These are phyloP conservation scores for Termitomyces sp. DNA, from an alignment of 768 basidiomycete species.

Conservation along the genomic window DNA sequence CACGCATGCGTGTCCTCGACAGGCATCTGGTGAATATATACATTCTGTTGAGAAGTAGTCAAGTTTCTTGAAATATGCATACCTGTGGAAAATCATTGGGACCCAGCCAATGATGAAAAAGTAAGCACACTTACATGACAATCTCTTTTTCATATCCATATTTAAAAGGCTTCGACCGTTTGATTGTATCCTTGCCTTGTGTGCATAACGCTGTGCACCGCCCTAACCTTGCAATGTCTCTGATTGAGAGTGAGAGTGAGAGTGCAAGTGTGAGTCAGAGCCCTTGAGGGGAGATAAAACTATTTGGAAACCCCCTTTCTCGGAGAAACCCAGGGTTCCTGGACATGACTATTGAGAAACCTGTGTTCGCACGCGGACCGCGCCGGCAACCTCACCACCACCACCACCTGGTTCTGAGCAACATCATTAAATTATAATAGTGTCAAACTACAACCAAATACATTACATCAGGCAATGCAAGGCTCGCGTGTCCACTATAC, in stretches of 20 bases:
- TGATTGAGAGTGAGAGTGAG: slow-evolving; percentile 21
- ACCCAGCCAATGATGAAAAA: neutral
- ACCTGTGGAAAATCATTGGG: slow-evolving; percentile 46
- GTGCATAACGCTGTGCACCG: slow-evolving; percentile 95
- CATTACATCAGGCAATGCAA: no score
- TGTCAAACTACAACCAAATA: no score
- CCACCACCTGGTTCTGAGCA: no score
- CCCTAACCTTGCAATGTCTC: slow-evolving; percentile 91
- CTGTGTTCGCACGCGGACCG: no score
- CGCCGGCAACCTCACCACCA: no score
- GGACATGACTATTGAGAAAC: no score
- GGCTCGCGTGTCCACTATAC: no score
- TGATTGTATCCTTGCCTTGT: slow-evolving; percentile 93
- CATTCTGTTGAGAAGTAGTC: slow-evolving; percentile 99
- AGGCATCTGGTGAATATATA: slow-evolving; percentile 98
- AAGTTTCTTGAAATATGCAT: slow-evolving; percentile 98
- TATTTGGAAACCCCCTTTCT: no score
- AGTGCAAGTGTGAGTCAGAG: no score
- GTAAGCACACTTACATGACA: slow-evolving; percentile 70
- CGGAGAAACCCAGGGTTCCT: no score
- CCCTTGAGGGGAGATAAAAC: no score
- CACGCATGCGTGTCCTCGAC: slow-evolving; percentile 90
- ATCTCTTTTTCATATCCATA: slow-evolving; percentile 99
- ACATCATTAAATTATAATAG: no score
- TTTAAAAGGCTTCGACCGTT: slow-evolving; percentile 98